Base-by-base conservation (phyloP, 1,284 basidiomycete species). In the Ceratobasidium sp. region DNA sequence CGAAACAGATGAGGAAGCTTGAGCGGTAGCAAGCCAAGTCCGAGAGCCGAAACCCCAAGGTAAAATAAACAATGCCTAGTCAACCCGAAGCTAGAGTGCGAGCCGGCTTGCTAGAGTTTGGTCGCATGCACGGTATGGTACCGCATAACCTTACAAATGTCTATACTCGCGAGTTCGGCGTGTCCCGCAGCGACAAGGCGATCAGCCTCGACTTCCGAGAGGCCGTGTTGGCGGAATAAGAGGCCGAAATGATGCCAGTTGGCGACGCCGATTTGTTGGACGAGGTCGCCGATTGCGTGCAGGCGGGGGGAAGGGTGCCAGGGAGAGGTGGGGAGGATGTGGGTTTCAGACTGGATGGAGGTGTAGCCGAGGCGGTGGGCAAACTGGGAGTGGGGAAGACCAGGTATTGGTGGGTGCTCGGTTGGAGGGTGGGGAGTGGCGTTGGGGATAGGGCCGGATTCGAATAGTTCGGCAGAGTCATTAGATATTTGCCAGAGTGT, bases 161-260 rank as follows among this genome's bases (percentile, higher is more conserved):
- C 56, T 16, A 19, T 24, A 8, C 29, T 48, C n/a, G 43, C 37
- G 2, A 31, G 11, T 48, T 72, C 68, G 27, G 16, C 46, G 7
- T 19, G 9, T 29, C 68, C 68, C 19, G 56, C 56, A 16, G 41
- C 56, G n/a, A 72, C 31, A 2, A 72, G 48, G 5, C 29, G 5
- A 1, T 59, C 29, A 4, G 68, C 31, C 43, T 72, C 56, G 3
- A 22, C 5, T 46, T 72, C 68, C 11, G 34, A 49, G 41, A 72
- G n/a, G 3, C 58, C 58, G 24, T 61, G 56, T 22, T 59, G 56
- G 14, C 68, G 54, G 46, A 72, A 72, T 13, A 72, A 41, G 19
- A 72, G 34, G 0, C 68, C 68, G 48, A 72, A 72, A 54, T 61
- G 46, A 51, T 51, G 56, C 68, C 68, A 72, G 68, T 61, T 61